Base-by-base conservation (phyloP, 345 rosid species). In the Conringia planisiliqua region DNA sequence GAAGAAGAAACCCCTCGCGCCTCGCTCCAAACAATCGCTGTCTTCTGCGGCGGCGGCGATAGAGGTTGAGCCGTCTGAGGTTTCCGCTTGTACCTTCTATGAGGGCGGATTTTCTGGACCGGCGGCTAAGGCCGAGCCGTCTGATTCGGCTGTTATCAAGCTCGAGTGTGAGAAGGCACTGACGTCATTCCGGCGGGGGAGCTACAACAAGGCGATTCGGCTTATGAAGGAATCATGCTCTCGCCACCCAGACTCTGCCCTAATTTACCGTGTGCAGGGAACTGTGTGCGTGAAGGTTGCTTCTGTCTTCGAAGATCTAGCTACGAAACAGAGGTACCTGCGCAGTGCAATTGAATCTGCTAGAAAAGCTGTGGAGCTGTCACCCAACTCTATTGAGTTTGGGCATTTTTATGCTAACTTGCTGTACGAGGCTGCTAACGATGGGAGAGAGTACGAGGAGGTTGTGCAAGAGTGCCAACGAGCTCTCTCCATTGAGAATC, bases 151-250 rank as follows among this genome's bases (percentile, higher is more conserved):
- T 48, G 79, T 29, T 33, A 75, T 90, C 79, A 95, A 89, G 86
- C 74, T 51, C 1, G 98, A 95, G 70, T 92, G 94, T 79, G 97
- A 92, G 79, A 88, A 92, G 51, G 96, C 99, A 46, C 83, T 90
- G 12, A 86, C 80, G 26, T 85, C 98, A 16, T 85, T 92, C 17
- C 94, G 87, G 68, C 83, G 94, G 1, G 99, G 99, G 18, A 92
- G 92, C 81, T 90, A 92, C 80, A 89, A 72, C 58, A 92, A 89
- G 75, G 97, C 97, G 68, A 80, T 90, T 33, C 87, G 97, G 48
- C 85, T 90, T 7, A 90, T 95, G 89, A 95, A 90, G 82, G 94
- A 90, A n/a, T 82, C 84, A 1, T 84, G 87, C 60, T 35, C 83
- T 4, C 86, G 83, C 30, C 86, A 90, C 56, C 90, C 86, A 78